Evolutionary conservation across 2,329 filamentous ascomycete genomes (phyloP).

Genomic region (Pseudogymnoascus sp.): DNA sequence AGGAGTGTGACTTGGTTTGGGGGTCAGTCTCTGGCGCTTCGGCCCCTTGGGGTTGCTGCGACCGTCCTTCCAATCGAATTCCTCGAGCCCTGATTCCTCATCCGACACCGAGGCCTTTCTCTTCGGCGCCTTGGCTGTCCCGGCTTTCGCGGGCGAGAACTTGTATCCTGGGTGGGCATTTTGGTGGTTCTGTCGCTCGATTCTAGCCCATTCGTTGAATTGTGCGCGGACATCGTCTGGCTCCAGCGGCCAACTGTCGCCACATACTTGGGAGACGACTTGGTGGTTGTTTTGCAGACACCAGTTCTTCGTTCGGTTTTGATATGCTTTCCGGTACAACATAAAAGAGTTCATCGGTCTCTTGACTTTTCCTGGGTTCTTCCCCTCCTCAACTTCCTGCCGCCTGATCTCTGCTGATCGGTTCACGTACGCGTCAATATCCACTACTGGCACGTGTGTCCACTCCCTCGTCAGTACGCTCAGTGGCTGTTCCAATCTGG

Average conservation of each 20-base stretch:
- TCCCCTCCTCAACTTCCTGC: conserved; percentile 62
- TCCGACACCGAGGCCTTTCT: conserved; percentile 39
- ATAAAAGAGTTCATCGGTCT: conserved; percentile 98
- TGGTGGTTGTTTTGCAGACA: conserved; percentile 89
- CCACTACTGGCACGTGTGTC: conserved; percentile 56
- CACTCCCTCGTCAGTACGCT: conserved; percentile 63
- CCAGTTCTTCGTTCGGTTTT: conserved; percentile 76
- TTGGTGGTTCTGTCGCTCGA: conserved; percentile 79
- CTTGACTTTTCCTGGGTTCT: conserved; percentile 69
- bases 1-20: conserved; percentile 18
- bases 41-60: background rate
- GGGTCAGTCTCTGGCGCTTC: conserved; percentile 19
- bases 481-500: conserved; percentile 58
- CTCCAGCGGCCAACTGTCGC: conserved; percentile 79
- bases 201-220: conserved; percentile 71
- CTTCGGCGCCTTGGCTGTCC: conserved; percentile 37
- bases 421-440: conserved; percentile 77
- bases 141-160: conserved; percentile 75
- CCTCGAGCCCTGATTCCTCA: conserved; percentile 40
- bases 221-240: conserved; percentile 62
- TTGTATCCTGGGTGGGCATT: conserved; percentile 87
- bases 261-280: conserved; percentile 80
- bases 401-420: conserved; percentile 60
- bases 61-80: conserved; percentile 37
- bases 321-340: conserved; percentile 90